Base-by-base conservation (phyloP, 208 protist genomes). In the Trypanosomatidae sp. region DNA sequence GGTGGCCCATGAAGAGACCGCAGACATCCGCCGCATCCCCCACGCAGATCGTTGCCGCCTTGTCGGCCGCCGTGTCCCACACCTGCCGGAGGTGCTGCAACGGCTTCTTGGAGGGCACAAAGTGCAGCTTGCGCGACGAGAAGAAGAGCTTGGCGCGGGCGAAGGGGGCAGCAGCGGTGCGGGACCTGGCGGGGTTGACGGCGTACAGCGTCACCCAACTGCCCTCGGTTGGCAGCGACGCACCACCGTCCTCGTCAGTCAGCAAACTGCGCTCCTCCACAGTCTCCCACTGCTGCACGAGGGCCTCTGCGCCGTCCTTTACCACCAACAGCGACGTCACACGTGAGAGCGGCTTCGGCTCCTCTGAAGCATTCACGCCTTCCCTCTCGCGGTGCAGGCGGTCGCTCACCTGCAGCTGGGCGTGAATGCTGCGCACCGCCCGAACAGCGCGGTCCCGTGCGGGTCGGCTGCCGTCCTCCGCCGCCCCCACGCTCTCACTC, bases 281-380 rank as follows among this genome's bases (percentile, higher is more conserved):
- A 41, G 70, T 80, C 49, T 91, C 80, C 89, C 91, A 95, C 44
- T 91, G 76, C 73, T 95, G 91, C 50, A 95, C 78, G 2, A 95
- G 69, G 1, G 85, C 80, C 78, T 95, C 84, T 25, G 77, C 85
- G 12, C 75, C 69, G 5, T 80, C 77, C 60, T 83, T 82, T 6
- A 74, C 74, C 30, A 93, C 33, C 2, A 93, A 74, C 41, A 89
- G 58, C 28, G 91, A 93, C 5, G 83, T 83, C 8, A 95, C 80
- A 10, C 88, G 79, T 7, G 74, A 76, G 13, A 92, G 65, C 41
- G 33, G 73, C 56, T 7, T 64, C 58, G 53, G 13, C 43, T 82
- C 66, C 1, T n/a, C 52, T 15, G 30, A 9, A 1, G 33, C 55
- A 4, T 41, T 44, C n/a, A 66, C 47, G 10, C 39, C 25, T 17